These are phyloP conservation scores for Phialocephala sp. DNA, from an alignment of 2,329 filamentous ascomycete species.

Conservation along the genomic window DNA sequence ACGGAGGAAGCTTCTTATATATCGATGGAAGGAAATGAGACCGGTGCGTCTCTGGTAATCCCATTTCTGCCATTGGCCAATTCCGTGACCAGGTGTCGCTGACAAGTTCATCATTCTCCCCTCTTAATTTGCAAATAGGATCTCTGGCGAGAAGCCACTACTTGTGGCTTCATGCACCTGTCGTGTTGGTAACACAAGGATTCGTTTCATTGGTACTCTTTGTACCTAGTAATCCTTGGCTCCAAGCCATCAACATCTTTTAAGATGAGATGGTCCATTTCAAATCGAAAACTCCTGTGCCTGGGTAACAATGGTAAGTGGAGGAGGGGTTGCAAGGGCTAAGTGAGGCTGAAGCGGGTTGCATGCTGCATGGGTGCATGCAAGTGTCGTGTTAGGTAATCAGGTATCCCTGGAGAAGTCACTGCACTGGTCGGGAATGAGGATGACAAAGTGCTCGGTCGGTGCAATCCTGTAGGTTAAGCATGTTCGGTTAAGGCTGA, in stretches of 20 bases:
- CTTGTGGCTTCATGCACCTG: not conserved
- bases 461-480: not conserved
- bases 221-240: not conserved
- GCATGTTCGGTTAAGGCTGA: not conserved
- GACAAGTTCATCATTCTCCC: not conserved
- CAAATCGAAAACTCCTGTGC: too few relatives aligned
- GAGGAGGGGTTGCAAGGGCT: not conserved
- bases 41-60: not conserved
- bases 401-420: not conserved
- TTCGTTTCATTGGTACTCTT: not conserved
- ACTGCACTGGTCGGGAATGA: not conserved
- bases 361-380: not conserved
- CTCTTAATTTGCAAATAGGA: not conserved
- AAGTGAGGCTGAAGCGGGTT: not conserved
- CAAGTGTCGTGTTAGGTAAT: constrained; percentile 2
- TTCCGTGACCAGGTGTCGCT: not conserved
- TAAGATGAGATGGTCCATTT: not conserved
- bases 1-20: not conserved
- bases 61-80: not conserved
- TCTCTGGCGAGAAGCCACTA: not conserved
- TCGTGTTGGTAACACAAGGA: not conserved
- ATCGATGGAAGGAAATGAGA: not conserved
- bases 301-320: not conserved
- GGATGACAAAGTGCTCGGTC: not conserved
- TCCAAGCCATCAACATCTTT: not conserved